Evolutionary conservation across 495 filamentous ascomycete species (phyloP), one percentile per base, ranked within the genome.

Genomic region (Letharia columbiana): DNA sequence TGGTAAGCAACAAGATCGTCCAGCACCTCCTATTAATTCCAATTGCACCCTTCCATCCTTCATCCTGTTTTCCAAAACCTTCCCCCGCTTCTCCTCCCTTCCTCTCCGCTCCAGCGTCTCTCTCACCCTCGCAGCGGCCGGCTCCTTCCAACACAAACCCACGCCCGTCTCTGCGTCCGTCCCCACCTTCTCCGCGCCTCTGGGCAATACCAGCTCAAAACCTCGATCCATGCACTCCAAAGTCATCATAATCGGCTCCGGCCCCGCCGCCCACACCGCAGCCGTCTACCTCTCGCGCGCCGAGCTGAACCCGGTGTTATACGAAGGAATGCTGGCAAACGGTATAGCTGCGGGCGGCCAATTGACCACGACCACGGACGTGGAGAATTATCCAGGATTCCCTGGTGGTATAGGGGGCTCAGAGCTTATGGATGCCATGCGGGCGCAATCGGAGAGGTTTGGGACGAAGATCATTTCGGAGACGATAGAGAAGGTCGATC

Each of bases 301-400:
- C 69, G 92, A 98, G 75, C 80, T 98, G 20, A 68, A 77, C 84
- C 89, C 94, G 47, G 89, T 96, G 66, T 80, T 98, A 64, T 98
- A 98, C 73, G 94, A 98, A 80, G 94, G 94, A 67, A 96, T 98
- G 82, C 87, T 98, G 67, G 94, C 94, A 69, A 95, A 96, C 72
- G 94, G 94, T 71, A 94, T 95, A 75, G 94, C 94, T 9, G 89
- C 94, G 60, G 94, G 94, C 71, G 94, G 94, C 42, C 94, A 98
- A 81, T 80, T 98, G 64, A 98, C 94, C 35, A 98, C 94, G 47
- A 98, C 94, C 65, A 97, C 96, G 72, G 94, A 98, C 67, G 86
- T 98, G 63, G 94, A 98, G 82, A 98, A 98, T 80, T 98, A 86
- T 79, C 94, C 94, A 61, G 94, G 94, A 45, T 98, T 96, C 80